Conservation (phyloP, 2,329 filamentous ascomycete genomes). For the Aspergillus sp. region DNA sequence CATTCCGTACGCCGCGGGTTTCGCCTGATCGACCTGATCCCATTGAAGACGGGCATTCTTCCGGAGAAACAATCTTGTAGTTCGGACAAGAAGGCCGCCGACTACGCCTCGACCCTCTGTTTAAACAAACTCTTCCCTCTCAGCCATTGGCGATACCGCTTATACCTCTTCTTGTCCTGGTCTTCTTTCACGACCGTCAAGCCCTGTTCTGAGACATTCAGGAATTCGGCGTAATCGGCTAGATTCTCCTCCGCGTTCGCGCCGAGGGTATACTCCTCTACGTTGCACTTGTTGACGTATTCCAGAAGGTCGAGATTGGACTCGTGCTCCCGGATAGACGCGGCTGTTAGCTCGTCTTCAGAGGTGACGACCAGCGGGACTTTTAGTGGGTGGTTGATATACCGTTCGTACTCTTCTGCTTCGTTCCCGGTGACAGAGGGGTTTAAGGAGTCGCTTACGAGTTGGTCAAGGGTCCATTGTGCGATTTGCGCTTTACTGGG, state of each 20-base stretch:
- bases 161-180: conserved; percentile 88
- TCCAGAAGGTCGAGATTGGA: conserved; percentile 70
- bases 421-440: conserved; percentile 76
- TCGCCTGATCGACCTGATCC: background rate
- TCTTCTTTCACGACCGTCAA: conserved; percentile 87
- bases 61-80: background rate
- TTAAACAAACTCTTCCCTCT: conserved; percentile 95
- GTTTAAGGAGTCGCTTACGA: conserved; percentile 81
- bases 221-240: conserved; percentile 72
- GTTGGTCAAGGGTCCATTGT: conserved; percentile 84
- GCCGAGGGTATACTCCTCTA: conserved; percentile 53
- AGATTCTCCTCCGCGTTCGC: conserved; percentile 61
- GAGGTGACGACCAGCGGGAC: conserved; percentile 66
- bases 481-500: conserved; percentile 76
- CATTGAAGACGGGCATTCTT: background rate
- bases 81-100: background rate
- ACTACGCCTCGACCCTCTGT: conserved; percentile 59
- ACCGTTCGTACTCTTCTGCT: conserved; percentile 81
- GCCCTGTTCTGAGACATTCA: conserved; percentile 76
- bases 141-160: conserved; percentile 93
- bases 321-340: conserved; percentile 34
- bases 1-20: background rate
- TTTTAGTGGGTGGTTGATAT: conserved; percentile 84
- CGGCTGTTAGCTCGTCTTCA: conserved; percentile 38
- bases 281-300: conserved; percentile 70